Evolutionary conservation across 1,284 basidiomycete genomes (phyloP), one percentile per base, ranked within the genome.

Genomic region (Apiotrichum porosum): DNA sequence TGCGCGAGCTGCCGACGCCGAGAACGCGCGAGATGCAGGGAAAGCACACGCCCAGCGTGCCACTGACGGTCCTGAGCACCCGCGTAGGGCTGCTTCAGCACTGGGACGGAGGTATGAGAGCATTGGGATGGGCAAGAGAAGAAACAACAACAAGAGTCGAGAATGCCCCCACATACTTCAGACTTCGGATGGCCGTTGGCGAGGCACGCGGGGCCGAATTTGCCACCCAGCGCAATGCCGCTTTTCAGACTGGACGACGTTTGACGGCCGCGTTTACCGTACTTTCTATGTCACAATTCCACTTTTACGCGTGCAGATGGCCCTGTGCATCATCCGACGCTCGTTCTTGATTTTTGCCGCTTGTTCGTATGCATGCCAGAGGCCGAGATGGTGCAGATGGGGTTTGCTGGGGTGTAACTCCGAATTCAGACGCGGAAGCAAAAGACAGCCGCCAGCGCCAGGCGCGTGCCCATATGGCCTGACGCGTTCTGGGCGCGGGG

Each of bases 331-430:
- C 28, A 44, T 31, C 31, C 40, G n/a, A 37, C 13, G 12, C 12
- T 6, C 26, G 12, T 6, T 28, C 26, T 28, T 14, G 19, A 26
- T 42, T 38, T 48, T 50, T 54, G 9, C 48, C 37, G 46, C 46
- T 14, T 37, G 15, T 34, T 42, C 28, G 19, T 44, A 55, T 55
- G 53, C 53, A 51, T 55, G 13, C 37, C 19, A n/a, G 42, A 4
- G n/a, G 47, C 21, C 23, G 39, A 53, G 36, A 31, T 40, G 6
- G 9, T 9, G 17, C 30, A 12, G 41, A 35, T 23, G 3, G 4
- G 5, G 39, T 10, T 8, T 24, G 30, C 13, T 14, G 17, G 10
- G 15, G 6, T 4, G 18, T 26, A 37, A n/a, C 28, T 23, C 34
- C 30, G 37, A 32, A 38, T 8, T 15, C 6, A 19, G 23, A 21